phyloP scores from a whole-genome alignment of 2,329 filamentous ascomycete genomes.

The Hawksworthiomyces lignivorus region DNA sequence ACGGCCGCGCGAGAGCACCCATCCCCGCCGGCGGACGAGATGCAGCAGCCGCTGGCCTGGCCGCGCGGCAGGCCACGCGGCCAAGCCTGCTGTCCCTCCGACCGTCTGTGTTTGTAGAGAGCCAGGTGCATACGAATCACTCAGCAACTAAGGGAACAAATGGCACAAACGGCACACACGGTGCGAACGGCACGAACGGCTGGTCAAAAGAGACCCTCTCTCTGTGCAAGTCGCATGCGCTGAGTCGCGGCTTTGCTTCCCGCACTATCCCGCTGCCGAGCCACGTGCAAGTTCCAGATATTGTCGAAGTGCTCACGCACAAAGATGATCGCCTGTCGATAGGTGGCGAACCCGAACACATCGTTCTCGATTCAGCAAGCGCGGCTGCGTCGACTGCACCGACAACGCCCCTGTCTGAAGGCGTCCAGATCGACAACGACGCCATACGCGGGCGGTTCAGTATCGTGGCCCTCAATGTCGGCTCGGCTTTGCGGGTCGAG shows the following conservation, averaged over 20 bases:
- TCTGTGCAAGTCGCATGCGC: too few relatives aligned
- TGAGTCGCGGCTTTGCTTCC: conserved; percentile 27
- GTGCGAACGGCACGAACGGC: neutral
- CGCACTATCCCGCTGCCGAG: conserved; percentile 35
- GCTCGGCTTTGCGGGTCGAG: conserved; percentile 48
- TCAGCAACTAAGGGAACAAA: neutral
- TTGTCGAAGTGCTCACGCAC: conserved; percentile 41
- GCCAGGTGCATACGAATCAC: neutral
- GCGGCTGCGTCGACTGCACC: conserved; percentile 28
- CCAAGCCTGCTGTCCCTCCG: conserved; percentile 25
- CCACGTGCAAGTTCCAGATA: conserved; percentile 42
- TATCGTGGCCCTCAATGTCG: conserved; percentile 62
- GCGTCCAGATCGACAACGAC: neutral
- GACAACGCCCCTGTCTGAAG: neutral
- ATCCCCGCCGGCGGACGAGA: too few relatives aligned
- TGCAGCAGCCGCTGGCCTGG: neutral
- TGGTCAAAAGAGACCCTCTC: too few relatives aligned
- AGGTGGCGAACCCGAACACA: conserved; percentile 30
- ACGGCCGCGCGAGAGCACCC: conserved; percentile 8
- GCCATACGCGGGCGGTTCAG: conserved; percentile 55
- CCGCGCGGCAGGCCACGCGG: conserved; percentile 26
- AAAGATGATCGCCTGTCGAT: conserved; percentile 8
- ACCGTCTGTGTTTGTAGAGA: neutral
- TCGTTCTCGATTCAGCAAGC: conserved; percentile 55
- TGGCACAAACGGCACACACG: neutral